These are phyloP conservation scores for Pterocarpus santalinus DNA, from an alignment of 306 rosid species.

Conservation along the genomic window DNA sequence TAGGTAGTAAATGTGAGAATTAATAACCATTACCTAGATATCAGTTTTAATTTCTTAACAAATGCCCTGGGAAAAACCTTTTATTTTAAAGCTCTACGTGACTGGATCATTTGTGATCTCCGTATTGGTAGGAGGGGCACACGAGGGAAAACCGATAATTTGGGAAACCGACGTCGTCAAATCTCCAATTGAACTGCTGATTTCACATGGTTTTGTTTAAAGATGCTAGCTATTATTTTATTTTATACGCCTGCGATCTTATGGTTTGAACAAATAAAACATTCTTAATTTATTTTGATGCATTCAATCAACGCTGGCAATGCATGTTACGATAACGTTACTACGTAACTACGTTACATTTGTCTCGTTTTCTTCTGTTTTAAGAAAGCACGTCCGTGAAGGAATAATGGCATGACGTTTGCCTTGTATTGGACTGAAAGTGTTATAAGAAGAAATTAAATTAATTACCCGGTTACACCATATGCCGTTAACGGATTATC, in stretches of 20 bases:
- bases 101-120: background rate
- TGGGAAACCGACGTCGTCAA: background rate
- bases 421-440: background rate
- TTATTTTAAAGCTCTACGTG: background rate
- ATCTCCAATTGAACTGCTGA: background rate
- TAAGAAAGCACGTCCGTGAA: background rate
- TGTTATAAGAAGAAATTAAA: background rate
- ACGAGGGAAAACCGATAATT: background rate
- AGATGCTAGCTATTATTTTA: background rate
- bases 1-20: too few species aligned
- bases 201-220: slow-evolving; percentile 1
- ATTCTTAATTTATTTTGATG: background rate
- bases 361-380: background rate
- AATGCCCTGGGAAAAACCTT: background rate
- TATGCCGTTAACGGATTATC: background rate
- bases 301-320: background rate
- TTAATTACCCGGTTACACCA: background rate
- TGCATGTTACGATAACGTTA: background rate
- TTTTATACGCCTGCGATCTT: background rate
- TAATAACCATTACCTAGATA: too few species aligned
- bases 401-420: background rate
- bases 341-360: background rate
- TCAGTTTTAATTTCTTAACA: too few species aligned
- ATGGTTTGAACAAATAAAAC: background rate
- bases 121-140: slow-evolving; percentile 4